Base-by-base conservation (phyloP, 1,284 basidiomycete species). In the Naganishia liquefaciens region DNA sequence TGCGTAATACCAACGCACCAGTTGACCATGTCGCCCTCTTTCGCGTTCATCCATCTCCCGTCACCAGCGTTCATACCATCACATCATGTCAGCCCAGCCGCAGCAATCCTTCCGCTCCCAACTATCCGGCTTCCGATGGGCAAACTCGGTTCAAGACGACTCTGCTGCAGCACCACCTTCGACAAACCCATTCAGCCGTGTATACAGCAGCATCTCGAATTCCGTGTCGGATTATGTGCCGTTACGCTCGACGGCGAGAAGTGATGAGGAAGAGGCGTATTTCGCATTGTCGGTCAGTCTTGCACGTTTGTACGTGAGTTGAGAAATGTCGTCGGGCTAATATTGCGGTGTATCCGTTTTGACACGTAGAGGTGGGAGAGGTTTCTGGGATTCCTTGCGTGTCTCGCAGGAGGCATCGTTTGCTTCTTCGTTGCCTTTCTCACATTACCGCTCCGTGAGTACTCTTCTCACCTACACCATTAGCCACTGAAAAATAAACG, bases 371-470 rank as follows among this genome's bases (percentile, higher is more conserved):
- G 76, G 67, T 78, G 77, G 75, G 76, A 43, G 63, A 93, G 91
- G 71, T 83, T 99, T 71, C 81, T 98, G 9, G 95, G 93, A n/a
- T 99, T 99, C 77, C 85, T 91, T 60, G 89, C 86, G 28, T 98
- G 94, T 75, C 81, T 95, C 53, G 80, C 90, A 21, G 95, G 95
- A 11, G 93, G 93, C 5, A 87, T 87, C 44, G 89, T 94, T 1
- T 99, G 95, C 81, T 99, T 99, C 83, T 87, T 92, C 68, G 89
- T 99, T 60, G 87, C 93, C 17, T 99, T 99, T 81, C 76, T 98
- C 67, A 93, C 91, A 17, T 81, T 96, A 25, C 93, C 94, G 4
- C 77, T 93, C 61, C 82, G 78, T 78, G 62, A 69, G 75, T 71
- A 28, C 21, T 30, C 33, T 15, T n/a, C n/a, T n/a, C n/a, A n/a